Conservation (phyloP, 2,329 filamentous ascomycete genomes). For the Trichothecium sympodiale region DNA sequence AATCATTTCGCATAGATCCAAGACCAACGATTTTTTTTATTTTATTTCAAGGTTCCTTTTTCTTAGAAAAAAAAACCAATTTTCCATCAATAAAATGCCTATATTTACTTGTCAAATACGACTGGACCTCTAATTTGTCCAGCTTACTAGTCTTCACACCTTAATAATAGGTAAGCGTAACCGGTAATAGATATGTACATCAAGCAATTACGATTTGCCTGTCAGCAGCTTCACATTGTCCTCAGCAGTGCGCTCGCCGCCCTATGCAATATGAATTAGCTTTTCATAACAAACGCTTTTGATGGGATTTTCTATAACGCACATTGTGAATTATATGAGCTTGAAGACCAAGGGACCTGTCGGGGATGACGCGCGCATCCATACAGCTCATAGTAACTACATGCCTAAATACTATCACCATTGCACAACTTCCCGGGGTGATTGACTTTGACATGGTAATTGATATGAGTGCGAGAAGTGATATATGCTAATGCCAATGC, state of each 20-base stretch:
- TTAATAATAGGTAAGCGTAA: slow-evolving; percentile 71
- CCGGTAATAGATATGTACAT: slow-evolving; percentile 56
- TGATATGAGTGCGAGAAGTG: too few relatives aligned
- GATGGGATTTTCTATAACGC: too few relatives aligned
- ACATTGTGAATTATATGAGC: slow-evolving; percentile 70
- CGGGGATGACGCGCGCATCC: slow-evolving; percentile 65
- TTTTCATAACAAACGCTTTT: too few relatives aligned
- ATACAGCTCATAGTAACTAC: slow-evolving; percentile 57
- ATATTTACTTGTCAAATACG: too few relatives aligned
- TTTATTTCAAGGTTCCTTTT: too few relatives aligned
- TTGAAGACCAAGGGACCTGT: slow-evolving; percentile 60
- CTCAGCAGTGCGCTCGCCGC: slow-evolving; percentile 55
- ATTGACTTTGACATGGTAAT: slow-evolving; percentile 5
- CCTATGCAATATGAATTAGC: too few relatives aligned
- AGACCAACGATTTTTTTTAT: too few relatives aligned
- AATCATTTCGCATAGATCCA: too few relatives aligned
- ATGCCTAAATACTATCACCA: slow-evolving; percentile 14
- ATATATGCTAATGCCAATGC: too few relatives aligned
- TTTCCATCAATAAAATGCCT: too few relatives aligned
- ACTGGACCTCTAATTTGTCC: slow-evolving; percentile 12
- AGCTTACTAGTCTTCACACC: slow-evolving; percentile 62
- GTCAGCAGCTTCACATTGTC: slow-evolving; percentile 58
- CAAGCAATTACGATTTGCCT: slow-evolving; percentile 45
- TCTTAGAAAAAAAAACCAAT: too few relatives aligned
- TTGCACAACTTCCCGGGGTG: slow-evolving; percentile 8